Evolutionary conservation across 73 alveolate genomes (phyloP).

Genomic region (Paramecium octaurelia): DNA sequence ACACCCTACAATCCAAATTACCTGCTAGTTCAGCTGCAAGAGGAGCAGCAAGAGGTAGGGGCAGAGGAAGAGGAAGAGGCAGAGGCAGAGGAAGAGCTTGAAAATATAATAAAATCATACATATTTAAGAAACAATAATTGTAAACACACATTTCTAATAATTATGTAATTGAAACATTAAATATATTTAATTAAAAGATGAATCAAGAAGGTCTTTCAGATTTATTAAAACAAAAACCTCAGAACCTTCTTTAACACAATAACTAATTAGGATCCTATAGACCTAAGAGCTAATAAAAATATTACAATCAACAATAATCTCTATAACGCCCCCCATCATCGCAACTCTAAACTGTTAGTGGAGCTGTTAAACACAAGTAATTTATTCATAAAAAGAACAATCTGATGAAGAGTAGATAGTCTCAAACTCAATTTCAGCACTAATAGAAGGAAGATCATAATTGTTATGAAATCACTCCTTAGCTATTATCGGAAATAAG

Average conservation of each 20-base stretch:
- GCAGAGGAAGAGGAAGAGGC: conserved; percentile 23
- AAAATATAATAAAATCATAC: neutral
- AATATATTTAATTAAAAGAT: neutral
- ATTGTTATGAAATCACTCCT: conserved; percentile 2
- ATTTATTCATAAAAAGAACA: neutral
- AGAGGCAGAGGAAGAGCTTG: conserved; percentile 33
- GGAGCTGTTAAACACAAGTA: neutral
- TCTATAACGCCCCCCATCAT: conserved; percentile 5
- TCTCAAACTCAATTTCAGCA: neutral
- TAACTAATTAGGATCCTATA: neutral
- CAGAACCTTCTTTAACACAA: neutral
- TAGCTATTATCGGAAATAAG: neutral
- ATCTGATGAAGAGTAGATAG: neutral
- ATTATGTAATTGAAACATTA: neutral
- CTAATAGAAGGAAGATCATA: neutral
- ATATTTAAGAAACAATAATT: neutral
- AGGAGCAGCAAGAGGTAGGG: conserved; percentile 56
- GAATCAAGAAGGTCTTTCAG: neutral
- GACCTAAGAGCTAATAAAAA: neutral
- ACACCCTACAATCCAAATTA: neutral
- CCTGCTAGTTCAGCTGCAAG: conserved; percentile 40
- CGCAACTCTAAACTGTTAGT: neutral
- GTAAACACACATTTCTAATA: neutral
- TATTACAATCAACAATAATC: neutral
- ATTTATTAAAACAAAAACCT: neutral